Evolutionary conservation across 2,329 filamentous ascomycete genomes (phyloP), one percentile per base, ranked within the genome.

Genomic region (Stagonosporopsis vannaccii): DNA sequence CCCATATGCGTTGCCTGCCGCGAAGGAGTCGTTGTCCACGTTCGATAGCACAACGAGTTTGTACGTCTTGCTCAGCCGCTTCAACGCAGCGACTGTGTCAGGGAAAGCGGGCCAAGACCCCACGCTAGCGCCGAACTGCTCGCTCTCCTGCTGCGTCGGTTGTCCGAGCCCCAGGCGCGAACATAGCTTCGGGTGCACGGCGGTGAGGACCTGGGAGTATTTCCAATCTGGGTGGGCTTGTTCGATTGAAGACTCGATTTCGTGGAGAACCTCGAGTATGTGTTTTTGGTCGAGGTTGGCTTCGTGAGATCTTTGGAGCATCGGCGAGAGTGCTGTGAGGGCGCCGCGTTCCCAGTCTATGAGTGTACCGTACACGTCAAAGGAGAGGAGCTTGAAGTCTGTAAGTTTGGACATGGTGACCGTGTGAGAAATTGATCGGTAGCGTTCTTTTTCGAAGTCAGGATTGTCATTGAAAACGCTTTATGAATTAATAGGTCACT

Each of bases 321-420:
- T 68, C 0, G 84, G 80, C 22, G 80, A 69, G 1, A 92, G 80
- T 3, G 83, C 80, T 2, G 74, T 62, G 47, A 83, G 74, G 53
- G 91, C 83, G 56, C 89, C 89, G n/a, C 78, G 72, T 72, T 92
- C 88, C 89, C 89, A 92, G 79, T 93, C 89, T 58, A 93, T 85
- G 3, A 93, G 82, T 0, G 90, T 94, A 73, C 90, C 90, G 74
- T 90, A 93, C 78, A 90, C 87, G 76, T 94, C 90, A 76, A 93
- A 92, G 67, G 86, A 87, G 45, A 91, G 84, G 56, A 85, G 75
- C 22, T 75, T 76, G 71, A 80, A 83, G 49, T 77, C 68, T 26
- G 69, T 75, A 26, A 77, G 69, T 32, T 69, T 73, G 19, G 70
- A 65, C 71, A 75, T 75, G 36, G 12, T 22, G 19, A n/a, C n/a